These are phyloP conservation scores for Leccinum boreale DNA, from an alignment of 768 basidiomycete species.

Conservation along the genomic window DNA sequence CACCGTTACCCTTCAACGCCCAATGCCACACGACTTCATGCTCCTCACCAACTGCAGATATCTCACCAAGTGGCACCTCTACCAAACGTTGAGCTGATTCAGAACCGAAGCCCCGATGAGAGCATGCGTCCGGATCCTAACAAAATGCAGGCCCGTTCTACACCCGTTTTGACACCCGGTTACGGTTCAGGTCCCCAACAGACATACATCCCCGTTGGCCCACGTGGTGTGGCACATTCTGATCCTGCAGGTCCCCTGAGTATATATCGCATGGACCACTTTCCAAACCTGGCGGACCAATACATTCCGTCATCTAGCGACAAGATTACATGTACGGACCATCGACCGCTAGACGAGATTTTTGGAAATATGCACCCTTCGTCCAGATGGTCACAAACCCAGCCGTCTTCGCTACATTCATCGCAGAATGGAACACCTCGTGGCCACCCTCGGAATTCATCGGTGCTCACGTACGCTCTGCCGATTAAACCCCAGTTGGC, in stretches of 20 bases:
- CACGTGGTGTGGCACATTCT: neutral
- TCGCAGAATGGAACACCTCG: conserved; percentile 1
- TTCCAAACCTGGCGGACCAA: conserved; percentile 14
- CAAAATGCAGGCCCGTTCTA: neutral
- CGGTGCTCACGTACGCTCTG: conserved; percentile 17
- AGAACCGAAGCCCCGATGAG: neutral
- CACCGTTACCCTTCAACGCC: conserved; percentile 10
- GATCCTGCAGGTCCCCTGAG: neutral
- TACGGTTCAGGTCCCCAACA: neutral
- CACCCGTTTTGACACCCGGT: neutral
- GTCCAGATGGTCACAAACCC: neutral
- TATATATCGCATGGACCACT: neutral
- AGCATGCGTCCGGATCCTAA: neutral
- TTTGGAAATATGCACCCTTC: conserved; percentile 12
- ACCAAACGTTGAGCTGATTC: neutral
- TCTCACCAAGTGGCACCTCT: neutral
- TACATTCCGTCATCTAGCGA: conserved; percentile 28
- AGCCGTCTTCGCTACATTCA: neutral
- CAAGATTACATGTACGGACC: conserved; percentile 26
- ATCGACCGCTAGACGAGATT: conserved; percentile 27
- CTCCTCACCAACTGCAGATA: conserved; percentile 1
- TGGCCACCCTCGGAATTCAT: neutral
- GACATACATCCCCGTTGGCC: neutral
- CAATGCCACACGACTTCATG: neutral
- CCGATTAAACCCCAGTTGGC: conserved; percentile 18